Conservation (phyloP, 2,329 filamentous ascomycete genomes). For the Trichoderma lentiforme region DNA sequence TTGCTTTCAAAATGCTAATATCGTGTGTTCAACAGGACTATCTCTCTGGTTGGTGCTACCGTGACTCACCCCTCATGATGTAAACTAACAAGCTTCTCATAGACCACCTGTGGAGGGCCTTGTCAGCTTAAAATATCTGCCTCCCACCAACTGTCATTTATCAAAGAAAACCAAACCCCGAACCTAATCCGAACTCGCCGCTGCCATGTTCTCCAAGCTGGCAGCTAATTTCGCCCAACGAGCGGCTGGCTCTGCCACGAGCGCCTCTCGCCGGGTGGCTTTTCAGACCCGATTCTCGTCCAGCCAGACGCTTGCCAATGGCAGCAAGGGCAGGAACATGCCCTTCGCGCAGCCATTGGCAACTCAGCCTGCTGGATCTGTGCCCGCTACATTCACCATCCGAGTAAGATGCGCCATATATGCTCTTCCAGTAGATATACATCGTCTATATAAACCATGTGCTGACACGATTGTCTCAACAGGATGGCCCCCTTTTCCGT, state of each 20-base stretch:
- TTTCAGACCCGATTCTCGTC: conserved; percentile 38
- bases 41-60: conserved; percentile 62
- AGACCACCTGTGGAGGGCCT: conserved; percentile 45
- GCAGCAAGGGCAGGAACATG: conserved; percentile 67
- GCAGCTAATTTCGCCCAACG: conserved; percentile 52
- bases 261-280: conserved; percentile 38
- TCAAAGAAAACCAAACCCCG: not conserved
- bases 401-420: conserved; percentile 54
- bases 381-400: conserved; percentile 84
- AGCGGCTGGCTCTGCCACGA: conserved; percentile 44
- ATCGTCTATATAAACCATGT: not conserved
- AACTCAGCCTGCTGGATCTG: conserved; percentile 58
- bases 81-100: conserved; percentile 17
- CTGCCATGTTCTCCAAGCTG: conserved; percentile 60
- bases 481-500: conserved; percentile 93
- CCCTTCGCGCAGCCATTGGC: conserved; percentile 55
- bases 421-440: not conserved
- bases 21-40: conserved; percentile 56
- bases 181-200: not conserved
- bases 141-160: not conserved
- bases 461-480: conserved; percentile 18
- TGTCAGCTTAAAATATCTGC: conserved; percentile 29
- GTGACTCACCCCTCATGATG: conserved; percentile 41
- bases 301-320: conserved; percentile 51
- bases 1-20: conserved; percentile 3